phyloP scores from a whole-genome alignment of 2,329 filamentous ascomycete genomes.

The Colletotrichum neosansevieriae region DNA sequence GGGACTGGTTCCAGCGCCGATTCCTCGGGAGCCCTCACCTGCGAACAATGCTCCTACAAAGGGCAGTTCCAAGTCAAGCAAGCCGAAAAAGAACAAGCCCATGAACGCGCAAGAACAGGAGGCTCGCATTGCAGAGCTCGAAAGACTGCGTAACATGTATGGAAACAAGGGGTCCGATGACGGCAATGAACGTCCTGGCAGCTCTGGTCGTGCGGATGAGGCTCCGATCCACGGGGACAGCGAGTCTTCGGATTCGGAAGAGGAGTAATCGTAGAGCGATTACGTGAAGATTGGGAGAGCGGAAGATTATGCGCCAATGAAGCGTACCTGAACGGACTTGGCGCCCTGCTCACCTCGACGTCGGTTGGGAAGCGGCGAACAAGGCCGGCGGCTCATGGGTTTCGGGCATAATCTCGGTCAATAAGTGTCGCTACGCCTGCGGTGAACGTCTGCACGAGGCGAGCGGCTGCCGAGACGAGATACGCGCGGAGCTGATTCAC shows the following conservation, averaged over 20 bases:
- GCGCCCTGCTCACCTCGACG: conserved; percentile 5
- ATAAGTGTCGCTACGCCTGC: background rate
- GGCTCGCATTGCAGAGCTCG: conserved; percentile 71
- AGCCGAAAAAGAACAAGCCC: conserved; percentile 80
- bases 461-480: background rate
- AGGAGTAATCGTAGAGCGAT: conserved; percentile 48
- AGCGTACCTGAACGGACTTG: background rate
- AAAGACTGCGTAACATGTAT: conserved; percentile 62
- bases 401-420: background rate
- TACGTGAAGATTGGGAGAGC: background rate
- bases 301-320: background rate
- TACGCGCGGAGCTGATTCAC: conserved; percentile 24
- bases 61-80: conserved; percentile 53
- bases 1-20: conserved; percentile 45
- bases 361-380: background rate
- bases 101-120: conserved; percentile 80
- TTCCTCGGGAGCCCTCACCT: conserved; percentile 48
- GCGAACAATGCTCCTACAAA: conserved; percentile 47
- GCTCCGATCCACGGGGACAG: conserved; percentile 42
- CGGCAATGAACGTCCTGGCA: conserved; percentile 48
- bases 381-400: background rate
- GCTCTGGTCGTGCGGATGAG: conserved; percentile 36
- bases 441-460: background rate
- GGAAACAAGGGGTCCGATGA: conserved; percentile 45
- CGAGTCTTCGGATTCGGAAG: conserved; percentile 62